These are phyloP conservation scores for Pichia sp. DNA, from an alignment of 1,139 yeast genomes.

Conservation along the genomic window DNA sequence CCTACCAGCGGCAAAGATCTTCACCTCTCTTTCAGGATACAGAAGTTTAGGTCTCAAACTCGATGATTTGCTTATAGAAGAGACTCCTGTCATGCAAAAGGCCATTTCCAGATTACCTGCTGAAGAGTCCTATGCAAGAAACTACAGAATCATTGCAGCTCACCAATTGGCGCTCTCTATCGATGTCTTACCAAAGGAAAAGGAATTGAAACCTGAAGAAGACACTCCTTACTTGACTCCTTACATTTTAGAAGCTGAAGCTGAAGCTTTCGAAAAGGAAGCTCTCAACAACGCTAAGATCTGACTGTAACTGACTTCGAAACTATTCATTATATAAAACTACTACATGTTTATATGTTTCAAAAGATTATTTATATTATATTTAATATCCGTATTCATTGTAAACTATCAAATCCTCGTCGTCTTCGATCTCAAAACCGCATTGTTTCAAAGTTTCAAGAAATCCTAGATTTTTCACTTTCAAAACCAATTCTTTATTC, in stretches of 20 bases:
- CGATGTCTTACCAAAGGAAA: conserved; percentile 73
- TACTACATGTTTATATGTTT: not conserved
- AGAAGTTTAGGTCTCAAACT: conserved; percentile 85
- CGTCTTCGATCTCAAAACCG: conserved; percentile 52
- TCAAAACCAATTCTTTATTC: conserved; percentile 41
- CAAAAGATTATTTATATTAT: no score
- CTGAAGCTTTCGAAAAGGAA: conserved; percentile 79
- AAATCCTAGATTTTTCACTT: conserved; percentile 39
- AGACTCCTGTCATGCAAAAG: conserved; percentile 76
- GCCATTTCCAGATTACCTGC: conserved; percentile 85
- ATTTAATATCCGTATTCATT: conserved; percentile 39
- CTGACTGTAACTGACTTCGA: not conserved
- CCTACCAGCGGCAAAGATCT: conserved; percentile 72
- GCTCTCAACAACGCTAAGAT: conserved; percentile 70
- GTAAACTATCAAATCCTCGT: conserved; percentile 35
- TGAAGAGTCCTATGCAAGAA: conserved; percentile 80
- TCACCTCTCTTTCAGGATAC: conserved; percentile 75
- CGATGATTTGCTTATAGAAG: conserved; percentile 85
- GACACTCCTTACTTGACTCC: conserved; percentile 84
- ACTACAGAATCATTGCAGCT: conserved; percentile 85
- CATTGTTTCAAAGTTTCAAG: conserved; percentile 45
- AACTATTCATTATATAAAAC: not conserved
- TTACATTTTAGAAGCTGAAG: conserved; percentile 88
- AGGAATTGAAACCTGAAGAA: conserved; percentile 74
- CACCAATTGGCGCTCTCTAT: conserved; percentile 82